A percentile compares a stretch with the other conserved stretches of the same genome.
phyloP scores from a whole-genome alignment of 495 filamentous ascomycete species.

The Aspergillus steynii region DNA sequence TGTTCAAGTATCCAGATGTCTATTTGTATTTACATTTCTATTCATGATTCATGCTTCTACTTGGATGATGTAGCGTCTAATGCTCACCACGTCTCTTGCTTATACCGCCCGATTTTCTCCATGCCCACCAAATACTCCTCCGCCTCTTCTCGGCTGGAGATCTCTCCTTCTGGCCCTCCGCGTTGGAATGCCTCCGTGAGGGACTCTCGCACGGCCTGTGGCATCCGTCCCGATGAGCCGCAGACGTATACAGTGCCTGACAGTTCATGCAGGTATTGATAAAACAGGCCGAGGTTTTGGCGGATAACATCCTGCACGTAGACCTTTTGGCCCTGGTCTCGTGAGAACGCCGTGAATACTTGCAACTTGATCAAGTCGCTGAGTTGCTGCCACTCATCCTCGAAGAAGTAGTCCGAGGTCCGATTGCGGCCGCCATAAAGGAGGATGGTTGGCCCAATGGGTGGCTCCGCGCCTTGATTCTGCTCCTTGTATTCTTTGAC shows the following conservation, averaged over 20 bases:
- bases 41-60: background rate
- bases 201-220: constrained; percentile 79
- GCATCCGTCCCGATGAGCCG: constrained; percentile 84
- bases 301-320: constrained; percentile 90
- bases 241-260: constrained; percentile 72
- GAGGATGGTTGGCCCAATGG: constrained; percentile 46
- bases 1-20: too few relatives aligned
- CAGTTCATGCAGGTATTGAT: constrained; percentile 52
- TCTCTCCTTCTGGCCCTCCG: constrained; percentile 22
- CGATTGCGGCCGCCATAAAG: constrained; percentile 82
- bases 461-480: constrained; percentile 26
- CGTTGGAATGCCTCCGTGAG: constrained; percentile 68
- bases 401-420: constrained; percentile 75
- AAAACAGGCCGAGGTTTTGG: constrained; percentile 57
- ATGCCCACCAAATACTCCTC: constrained; percentile 59
- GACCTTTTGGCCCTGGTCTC: constrained; percentile 70
- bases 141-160: constrained; percentile 47
- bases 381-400: constrained; percentile 65
- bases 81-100: constrained; percentile 74
- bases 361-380: constrained; percentile 41
- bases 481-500: constrained; percentile 41
- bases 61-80: background rate
- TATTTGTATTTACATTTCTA: background rate
- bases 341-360: constrained; percentile 80
- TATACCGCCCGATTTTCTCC: constrained; percentile 70